Evolutionary conservation across 2,329 filamentous ascomycete genomes (phyloP).

Genomic region (Uncinocarpus reesii): DNA sequence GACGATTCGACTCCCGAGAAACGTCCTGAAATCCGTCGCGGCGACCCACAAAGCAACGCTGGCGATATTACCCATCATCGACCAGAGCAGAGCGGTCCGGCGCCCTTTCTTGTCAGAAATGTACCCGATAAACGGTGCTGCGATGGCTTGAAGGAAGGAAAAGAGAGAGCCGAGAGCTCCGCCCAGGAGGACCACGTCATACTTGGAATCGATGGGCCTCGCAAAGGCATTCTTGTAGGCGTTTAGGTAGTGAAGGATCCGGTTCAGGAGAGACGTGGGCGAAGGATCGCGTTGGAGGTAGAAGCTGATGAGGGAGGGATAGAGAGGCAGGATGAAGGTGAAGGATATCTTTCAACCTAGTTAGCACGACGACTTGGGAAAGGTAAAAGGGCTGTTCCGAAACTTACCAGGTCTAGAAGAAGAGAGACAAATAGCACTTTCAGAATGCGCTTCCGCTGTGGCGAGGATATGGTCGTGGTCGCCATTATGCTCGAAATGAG

Average conservation of each 20-base stretch:
- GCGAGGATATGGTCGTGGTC: slow-evolving; percentile 31
- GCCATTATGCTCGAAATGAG: slow-evolving; percentile 23
- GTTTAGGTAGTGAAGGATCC: slow-evolving; percentile 73
- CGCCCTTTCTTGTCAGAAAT: slow-evolving; percentile 84
- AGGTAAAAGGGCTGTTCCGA: neutral
- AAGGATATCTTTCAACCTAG: slow-evolving; percentile 66
- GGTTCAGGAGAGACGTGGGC: slow-evolving; percentile 60
- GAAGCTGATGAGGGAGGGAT: slow-evolving; percentile 90
- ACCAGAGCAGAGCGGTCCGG: slow-evolving; percentile 73
- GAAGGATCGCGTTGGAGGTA: slow-evolving; percentile 70
- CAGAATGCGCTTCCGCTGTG: slow-evolving; percentile 66
- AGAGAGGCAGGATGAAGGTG: slow-evolving; percentile 94
- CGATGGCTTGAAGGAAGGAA: slow-evolving; percentile 81
- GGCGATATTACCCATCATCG: slow-evolving; percentile 86
- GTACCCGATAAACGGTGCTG: slow-evolving; percentile 79
- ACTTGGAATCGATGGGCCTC: slow-evolving; percentile 84
- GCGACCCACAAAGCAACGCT: slow-evolving; percentile 91
- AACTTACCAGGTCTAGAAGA: slow-evolving; percentile 71
- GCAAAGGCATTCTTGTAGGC: slow-evolving; percentile 90
- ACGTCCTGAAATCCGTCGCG: slow-evolving; percentile 89
- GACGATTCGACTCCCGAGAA: slow-evolving; percentile 83
- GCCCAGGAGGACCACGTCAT: slow-evolving; percentile 92
- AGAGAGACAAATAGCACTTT: slow-evolving; percentile 82
- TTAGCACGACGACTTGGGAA: neutral
- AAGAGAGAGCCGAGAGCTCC: slow-evolving; percentile 91